Conservation (phyloP, 805 yeast genomes). For the Nakazawaea peltata region DNA sequence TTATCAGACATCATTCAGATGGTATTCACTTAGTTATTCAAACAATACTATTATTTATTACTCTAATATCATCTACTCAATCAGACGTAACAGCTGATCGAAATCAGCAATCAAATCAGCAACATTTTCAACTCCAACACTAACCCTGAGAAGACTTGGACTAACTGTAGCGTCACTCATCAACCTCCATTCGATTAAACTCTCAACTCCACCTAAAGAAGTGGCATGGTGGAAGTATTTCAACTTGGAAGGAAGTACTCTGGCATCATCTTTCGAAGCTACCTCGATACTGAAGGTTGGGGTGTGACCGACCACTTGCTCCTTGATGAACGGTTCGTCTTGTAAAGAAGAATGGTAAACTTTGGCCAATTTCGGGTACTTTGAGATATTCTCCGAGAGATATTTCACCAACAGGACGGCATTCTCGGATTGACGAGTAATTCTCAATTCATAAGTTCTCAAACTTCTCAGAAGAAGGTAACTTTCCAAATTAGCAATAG, state of each 20-base stretch:
- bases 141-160: slow-evolving; percentile 57
- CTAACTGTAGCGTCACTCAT: slow-evolving; percentile 54
- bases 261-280: slow-evolving; percentile 44
- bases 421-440: slow-evolving; percentile 54
- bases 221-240: slow-evolving; percentile 84
- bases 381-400: slow-evolving; percentile 39
- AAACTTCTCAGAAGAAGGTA: slow-evolving; percentile 70
- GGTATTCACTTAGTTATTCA: too few species aligned
- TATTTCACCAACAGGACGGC: slow-evolving; percentile 55
- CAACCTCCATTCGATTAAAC: slow-evolving; percentile 86
- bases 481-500: slow-evolving; percentile 70
- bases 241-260: slow-evolving; percentile 52
- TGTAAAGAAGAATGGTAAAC: slow-evolving; percentile 76
- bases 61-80: too few species aligned
- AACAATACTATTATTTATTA: too few species aligned
- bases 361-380: slow-evolving; percentile 39
- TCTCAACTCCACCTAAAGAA: slow-evolving; percentile 88
- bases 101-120: slow-evolving; percentile 74
- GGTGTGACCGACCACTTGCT: slow-evolving; percentile 54
- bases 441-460: slow-evolving; percentile 71
- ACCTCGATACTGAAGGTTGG: slow-evolving; percentile 73
- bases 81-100: too few species aligned
- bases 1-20: too few species aligned
- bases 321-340: slow-evolving; percentile 53
- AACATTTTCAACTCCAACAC: slow-evolving; percentile 73